These are phyloP conservation scores for Fennellomyces sp. DNA, from an alignment of 371 early-diverging fungal genomes.

Conservation along the genomic window DNA sequence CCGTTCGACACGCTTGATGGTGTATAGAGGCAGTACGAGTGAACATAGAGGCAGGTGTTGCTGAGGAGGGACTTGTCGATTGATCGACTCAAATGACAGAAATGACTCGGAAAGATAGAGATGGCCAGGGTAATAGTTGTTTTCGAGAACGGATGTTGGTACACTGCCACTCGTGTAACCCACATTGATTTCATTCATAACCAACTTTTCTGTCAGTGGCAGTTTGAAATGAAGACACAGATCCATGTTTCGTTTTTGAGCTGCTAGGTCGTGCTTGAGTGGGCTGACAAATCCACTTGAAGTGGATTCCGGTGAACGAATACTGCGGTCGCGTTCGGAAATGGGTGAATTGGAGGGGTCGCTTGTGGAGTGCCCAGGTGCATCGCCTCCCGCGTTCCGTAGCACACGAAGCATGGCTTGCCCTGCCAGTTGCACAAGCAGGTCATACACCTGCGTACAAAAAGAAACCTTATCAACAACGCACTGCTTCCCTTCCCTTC, in stretches of 20 bases:
- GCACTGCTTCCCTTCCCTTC: not conserved
- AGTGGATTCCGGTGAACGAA: not conserved
- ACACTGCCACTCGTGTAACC: constrained; percentile 42
- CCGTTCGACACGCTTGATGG: constrained; percentile 91
- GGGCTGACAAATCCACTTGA: constrained; percentile 42
- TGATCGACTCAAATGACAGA: constrained; percentile 75
- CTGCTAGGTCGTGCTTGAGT: constrained; percentile 56
- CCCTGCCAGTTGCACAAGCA: constrained; percentile 86
- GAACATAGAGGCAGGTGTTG: constrained; percentile 59
- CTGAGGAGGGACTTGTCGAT: constrained; percentile 46
- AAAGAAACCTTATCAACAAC: not conserved
- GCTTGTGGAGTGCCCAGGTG: constrained; percentile 56
- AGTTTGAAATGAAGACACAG: constrained; percentile 76
- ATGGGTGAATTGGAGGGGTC: not conserved
- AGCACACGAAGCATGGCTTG: constrained; percentile 86
- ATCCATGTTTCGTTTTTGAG: constrained; percentile 76
- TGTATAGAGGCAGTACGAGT: constrained; percentile 84
- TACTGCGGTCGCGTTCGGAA: constrained; percentile 8
- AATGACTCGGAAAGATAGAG: constrained; percentile 84
- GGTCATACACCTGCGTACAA: constrained; percentile 71
- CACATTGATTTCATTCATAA: constrained; percentile 56
- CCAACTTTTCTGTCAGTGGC: constrained; percentile 65
- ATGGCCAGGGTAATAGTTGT: constrained; percentile 55
- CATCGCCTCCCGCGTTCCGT: constrained; percentile 73
- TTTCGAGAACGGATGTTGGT: constrained; percentile 3